A percentile compares a stretch with the other conserved stretches of the same genome.
Evolutionary conservation across 192 early-diverging fungal species (phyloP).

Genomic region (Endogone sp.): DNA sequence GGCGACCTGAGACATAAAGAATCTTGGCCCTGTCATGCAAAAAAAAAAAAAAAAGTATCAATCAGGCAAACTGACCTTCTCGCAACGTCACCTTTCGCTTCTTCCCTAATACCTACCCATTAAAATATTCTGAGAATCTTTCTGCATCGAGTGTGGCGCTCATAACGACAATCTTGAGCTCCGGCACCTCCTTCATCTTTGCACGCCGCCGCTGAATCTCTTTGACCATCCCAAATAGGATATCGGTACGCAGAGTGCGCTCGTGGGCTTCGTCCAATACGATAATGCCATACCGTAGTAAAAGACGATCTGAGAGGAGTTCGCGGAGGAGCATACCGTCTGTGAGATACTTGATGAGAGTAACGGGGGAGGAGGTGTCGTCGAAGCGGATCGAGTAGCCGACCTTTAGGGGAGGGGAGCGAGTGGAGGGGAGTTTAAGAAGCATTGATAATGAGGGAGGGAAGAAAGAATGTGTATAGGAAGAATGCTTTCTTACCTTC

Average conservation of each 20-base stretch:
- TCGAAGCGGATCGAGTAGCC: slow-evolving; percentile 98
- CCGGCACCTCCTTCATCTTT: slow-evolving; percentile 39
- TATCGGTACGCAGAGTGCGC: slow-evolving; percentile 94
- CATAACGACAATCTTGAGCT: slow-evolving; percentile 94
- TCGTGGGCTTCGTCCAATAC: slow-evolving; percentile 98
- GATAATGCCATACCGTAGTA: slow-evolving; percentile 79
- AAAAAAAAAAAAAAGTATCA: slow-evolving; percentile 1
- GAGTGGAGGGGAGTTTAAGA: neutral
- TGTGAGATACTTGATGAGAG: slow-evolving; percentile 91
- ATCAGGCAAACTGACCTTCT: too few relatives aligned
- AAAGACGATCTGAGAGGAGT: slow-evolving; percentile 74
- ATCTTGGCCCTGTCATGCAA: slow-evolving; percentile 56
- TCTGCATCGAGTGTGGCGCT: slow-evolving; percentile 94
- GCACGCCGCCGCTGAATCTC: slow-evolving; percentile 70
- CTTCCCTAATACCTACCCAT: slow-evolving; percentile 43
- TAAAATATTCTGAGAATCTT: slow-evolving; percentile 88
- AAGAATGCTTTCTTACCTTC: too few relatives aligned
- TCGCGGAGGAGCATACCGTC: slow-evolving; percentile 96
- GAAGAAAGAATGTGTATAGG: neutral
- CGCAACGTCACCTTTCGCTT: neutral
- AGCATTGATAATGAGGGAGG: neutral
- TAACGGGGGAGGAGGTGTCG: slow-evolving; percentile 74
- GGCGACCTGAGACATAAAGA: slow-evolving; percentile 85
- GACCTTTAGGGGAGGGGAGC: slow-evolving; percentile 41
- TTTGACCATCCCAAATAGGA: slow-evolving; percentile 95